Conservation (phyloP, 192 early-diverging fungal genomes). For the Entomortierella parvispora region DNA sequence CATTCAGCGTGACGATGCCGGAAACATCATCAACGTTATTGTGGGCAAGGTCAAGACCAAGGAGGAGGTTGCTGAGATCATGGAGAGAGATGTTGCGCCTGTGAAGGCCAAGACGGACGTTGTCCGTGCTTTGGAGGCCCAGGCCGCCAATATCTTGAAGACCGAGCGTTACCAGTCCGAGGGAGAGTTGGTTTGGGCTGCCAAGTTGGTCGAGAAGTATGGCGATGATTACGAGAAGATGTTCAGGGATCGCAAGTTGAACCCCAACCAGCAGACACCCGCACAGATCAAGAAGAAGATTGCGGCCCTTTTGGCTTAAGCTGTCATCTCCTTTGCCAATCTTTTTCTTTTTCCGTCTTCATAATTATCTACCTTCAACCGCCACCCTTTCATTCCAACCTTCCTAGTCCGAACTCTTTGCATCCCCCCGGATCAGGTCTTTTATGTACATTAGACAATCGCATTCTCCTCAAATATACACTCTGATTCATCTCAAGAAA, state of each 20-base stretch:
- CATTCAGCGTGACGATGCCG: slow-evolving; percentile 84
- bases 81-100: slow-evolving; percentile 56
- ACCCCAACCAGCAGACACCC: slow-evolving; percentile 74
- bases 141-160: slow-evolving; percentile 57
- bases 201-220: slow-evolving; percentile 72
- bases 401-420: too few relatives aligned
- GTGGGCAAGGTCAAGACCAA: slow-evolving; percentile 64
- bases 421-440: too few relatives aligned
- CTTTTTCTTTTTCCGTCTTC: too few relatives aligned
- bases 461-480: too few relatives aligned
- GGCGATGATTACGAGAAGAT: slow-evolving; percentile 79
- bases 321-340: too few relatives aligned
- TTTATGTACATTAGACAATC: too few relatives aligned
- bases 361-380: too few relatives aligned
- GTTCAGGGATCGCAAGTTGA: slow-evolving; percentile 81
- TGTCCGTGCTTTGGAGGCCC: slow-evolving; percentile 67
- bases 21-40: slow-evolving; percentile 77
- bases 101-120: slow-evolving; percentile 66
- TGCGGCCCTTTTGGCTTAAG: slow-evolving; percentile 22
- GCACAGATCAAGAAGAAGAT: slow-evolving; percentile 71
- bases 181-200: slow-evolving; percentile 66
- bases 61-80: slow-evolving; percentile 54
- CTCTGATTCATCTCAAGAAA: too few relatives aligned
- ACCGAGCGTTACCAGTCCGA: slow-evolving; percentile 62
- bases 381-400: too few relatives aligned